A percentile compares a stretch with the other conserved stretches of the same genome.
Conservation (phyloP, 768 basidiomycete genomes). For the Tubosaeta sp. region DNA sequence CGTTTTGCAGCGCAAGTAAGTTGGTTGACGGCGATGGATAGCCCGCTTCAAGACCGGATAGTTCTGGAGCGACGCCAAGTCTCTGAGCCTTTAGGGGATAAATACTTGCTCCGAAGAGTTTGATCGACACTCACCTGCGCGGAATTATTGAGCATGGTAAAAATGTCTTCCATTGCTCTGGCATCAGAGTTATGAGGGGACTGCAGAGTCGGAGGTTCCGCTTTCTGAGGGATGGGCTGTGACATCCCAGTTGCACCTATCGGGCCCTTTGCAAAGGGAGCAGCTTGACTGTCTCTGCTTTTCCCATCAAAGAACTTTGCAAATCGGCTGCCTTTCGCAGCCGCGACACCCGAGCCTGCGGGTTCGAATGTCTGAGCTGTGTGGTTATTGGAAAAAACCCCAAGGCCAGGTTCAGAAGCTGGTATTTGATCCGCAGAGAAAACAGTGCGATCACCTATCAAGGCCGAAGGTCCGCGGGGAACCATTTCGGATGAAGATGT, state of each 20-base stretch:
- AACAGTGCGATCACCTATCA: conserved; percentile 18
- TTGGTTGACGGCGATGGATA: conserved; percentile 24
- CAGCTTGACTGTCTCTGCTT: conserved; percentile 38
- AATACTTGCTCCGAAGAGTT: not conserved
- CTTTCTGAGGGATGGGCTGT: conserved; percentile 46
- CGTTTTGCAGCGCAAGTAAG: conserved; percentile 39
- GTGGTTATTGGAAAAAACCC: conserved; percentile 15
- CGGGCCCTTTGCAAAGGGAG: conserved; percentile 35
- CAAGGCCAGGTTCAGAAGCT: conserved; percentile 13
- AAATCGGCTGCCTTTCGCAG: conserved; percentile 74
- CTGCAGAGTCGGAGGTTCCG: conserved; percentile 37
- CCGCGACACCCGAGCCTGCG: conserved; percentile 43
- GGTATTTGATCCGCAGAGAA: conserved; percentile 22
- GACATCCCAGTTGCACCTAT: conserved; percentile 39
- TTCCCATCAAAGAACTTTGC: conserved; percentile 88
- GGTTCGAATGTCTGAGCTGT: conserved; percentile 22
- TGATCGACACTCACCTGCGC: conserved; percentile 51
- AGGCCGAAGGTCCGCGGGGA: conserved; percentile 16
- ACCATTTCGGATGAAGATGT: conserved; percentile 15
- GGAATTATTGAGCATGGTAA: conserved; percentile 76
- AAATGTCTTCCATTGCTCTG: conserved; percentile 73
- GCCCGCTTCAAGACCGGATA: conserved; percentile 20
- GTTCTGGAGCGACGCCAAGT: conserved; percentile 20
- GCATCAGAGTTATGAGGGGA: conserved; percentile 42
- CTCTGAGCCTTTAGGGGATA: conserved; percentile 26